A percentile compares a stretch with the other conserved stretches of the same genome.
phyloP scores from a whole-genome alignment of 2,329 filamentous ascomycete genomes.

The Pestalotiopsis fici region DNA sequence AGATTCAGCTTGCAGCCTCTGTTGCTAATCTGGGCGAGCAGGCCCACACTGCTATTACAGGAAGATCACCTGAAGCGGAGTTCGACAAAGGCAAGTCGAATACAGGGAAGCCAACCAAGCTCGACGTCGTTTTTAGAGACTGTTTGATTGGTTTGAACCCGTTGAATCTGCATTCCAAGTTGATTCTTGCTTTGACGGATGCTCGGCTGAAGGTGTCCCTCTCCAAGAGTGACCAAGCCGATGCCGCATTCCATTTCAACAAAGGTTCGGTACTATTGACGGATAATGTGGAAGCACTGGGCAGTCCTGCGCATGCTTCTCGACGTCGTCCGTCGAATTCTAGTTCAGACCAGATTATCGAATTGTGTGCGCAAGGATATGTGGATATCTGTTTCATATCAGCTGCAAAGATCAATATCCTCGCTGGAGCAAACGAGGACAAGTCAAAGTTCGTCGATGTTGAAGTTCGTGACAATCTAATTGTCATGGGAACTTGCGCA shows the following conservation, averaged over 20 bases:
- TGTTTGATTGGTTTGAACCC: conserved; percentile 87
- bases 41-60: conserved; percentile 50
- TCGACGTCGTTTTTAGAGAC: conserved; percentile 78
- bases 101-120: conserved; percentile 57
- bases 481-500: conserved; percentile 92
- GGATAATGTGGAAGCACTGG: conserved; percentile 64
- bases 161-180: conserved; percentile 71
- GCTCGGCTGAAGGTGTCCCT: conserved; percentile 70
- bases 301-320: conserved; percentile 38
- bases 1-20: conserved; percentile 74
- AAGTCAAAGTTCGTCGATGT: conserved; percentile 72
- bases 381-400: conserved; percentile 88
- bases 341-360: conserved; percentile 52
- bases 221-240: conserved; percentile 65
- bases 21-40: conserved; percentile 75
- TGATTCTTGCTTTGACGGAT: conserved; percentile 77
- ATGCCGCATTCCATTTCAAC: conserved; percentile 67
- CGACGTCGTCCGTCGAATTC: conserved; percentile 36
- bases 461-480: conserved; percentile 80
- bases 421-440: conserved; percentile 57
- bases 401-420: conserved; percentile 70
- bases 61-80: conserved; percentile 21
- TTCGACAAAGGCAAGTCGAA: conserved; percentile 24
- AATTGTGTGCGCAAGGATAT: conserved; percentile 69
- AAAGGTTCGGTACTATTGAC: conserved; percentile 84